phyloP scores from a whole-genome alignment of 345 rosid genomes.

The Hevea brasiliensis region DNA sequence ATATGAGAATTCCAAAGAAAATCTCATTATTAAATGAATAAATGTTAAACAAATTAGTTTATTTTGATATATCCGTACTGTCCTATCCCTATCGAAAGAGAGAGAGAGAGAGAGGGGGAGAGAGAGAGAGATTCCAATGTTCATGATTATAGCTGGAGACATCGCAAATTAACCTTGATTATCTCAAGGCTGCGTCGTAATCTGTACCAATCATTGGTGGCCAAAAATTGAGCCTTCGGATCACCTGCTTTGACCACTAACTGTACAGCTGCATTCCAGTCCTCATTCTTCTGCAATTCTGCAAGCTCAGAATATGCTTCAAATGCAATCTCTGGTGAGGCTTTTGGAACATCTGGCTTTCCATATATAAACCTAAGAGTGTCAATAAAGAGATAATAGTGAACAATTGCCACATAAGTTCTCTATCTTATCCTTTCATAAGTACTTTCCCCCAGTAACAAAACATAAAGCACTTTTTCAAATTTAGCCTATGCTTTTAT shows the following conservation, averaged over 20 bases:
- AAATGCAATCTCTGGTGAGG: constrained; percentile 64
- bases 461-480: no score
- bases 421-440: no score
- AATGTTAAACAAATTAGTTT: not conserved
- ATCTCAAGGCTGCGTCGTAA: constrained; percentile 92
- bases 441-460: no score
- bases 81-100: not conserved
- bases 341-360: constrained; percentile 87
- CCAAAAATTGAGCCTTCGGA: constrained; percentile 54
- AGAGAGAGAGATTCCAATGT: not conserved
- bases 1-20: constrained; percentile 3
- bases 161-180: constrained; percentile 59
- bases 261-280: constrained; percentile 89
- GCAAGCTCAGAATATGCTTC: constrained; percentile 61
- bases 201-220: constrained; percentile 89
- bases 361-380: constrained; percentile 75
- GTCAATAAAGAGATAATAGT: constrained; percentile 8
- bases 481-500: no score
- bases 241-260: constrained; percentile 77
- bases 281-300: constrained; percentile 48
- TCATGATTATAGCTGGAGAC: not conserved
- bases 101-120: no score
- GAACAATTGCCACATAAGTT: constrained; percentile 1
- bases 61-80: not conserved
- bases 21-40: not conserved